These are phyloP conservation scores for Coniochaeta ligniaria DNA, from an alignment of 2,329 filamentous ascomycete species.

Conservation along the genomic window DNA sequence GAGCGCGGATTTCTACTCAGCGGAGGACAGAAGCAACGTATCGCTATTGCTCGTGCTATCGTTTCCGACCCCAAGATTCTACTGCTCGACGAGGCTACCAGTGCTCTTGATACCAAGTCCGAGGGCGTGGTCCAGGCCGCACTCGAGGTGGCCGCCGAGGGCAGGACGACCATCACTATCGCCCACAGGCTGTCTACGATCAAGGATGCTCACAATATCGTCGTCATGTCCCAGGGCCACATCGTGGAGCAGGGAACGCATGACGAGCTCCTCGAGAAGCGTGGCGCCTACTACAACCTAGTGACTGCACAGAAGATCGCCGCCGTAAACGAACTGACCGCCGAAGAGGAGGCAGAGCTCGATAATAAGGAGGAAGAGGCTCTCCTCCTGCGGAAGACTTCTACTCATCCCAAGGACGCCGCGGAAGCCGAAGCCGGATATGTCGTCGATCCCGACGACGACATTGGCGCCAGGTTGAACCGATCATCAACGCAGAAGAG, in stretches of 20 bases:
- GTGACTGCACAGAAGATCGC: conserved; percentile 84
- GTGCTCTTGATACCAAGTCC: conserved; percentile 86
- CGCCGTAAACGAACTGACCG: conserved; percentile 44
- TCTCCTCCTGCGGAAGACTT: conserved; percentile 39
- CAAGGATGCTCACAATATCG: conserved; percentile 88
- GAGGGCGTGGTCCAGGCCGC: conserved; percentile 93
- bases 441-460: conserved; percentile 53
- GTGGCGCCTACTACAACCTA: conserved; percentile 73
- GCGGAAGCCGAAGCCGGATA: conserved; percentile 21
- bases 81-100: conserved; percentile 90
- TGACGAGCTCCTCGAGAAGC: conserved; percentile 62
- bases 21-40: conserved; percentile 94
- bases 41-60: conserved; percentile 86
- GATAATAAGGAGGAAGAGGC: conserved; percentile 44
- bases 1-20: conserved; percentile 88
- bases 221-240: conserved; percentile 79
- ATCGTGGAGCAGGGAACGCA: conserved; percentile 93
- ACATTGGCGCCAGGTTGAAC: conserved; percentile 50
- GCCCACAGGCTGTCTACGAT: conserved; percentile 94
- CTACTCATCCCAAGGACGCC: conserved; percentile 25
- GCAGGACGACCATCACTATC: conserved; percentile 91
- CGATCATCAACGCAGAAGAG: conserved; percentile 50
- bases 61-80: conserved; percentile 89
- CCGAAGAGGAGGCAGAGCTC: conserved; percentile 42
- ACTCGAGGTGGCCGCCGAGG: conserved; percentile 75